Conservation (phyloP, 495 filamentous ascomycete species). For the Talaromyces proteolyticus region DNA sequence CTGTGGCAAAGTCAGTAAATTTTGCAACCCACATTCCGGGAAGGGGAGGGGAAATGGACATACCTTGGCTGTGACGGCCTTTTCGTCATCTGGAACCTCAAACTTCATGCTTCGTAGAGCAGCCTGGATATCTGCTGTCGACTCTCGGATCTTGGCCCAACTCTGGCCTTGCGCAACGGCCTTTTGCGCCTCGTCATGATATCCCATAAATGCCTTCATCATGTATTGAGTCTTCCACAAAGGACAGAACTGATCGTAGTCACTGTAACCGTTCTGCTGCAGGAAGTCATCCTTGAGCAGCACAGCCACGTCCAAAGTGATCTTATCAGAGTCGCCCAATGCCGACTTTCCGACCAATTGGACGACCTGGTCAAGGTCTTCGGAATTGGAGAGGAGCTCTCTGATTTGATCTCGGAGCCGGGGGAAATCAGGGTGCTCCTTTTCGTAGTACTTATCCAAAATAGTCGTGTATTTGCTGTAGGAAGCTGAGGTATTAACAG, state of each 20-base stretch:
- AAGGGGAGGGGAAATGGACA: constrained; percentile 8
- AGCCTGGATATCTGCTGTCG: constrained; percentile 78
- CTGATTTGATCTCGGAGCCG: constrained; percentile 85
- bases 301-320: constrained; percentile 87
- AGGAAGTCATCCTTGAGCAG: constrained; percentile 98
- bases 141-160: constrained; percentile 89
- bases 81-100: constrained; percentile 76
- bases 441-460: constrained; percentile 88
- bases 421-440: constrained; percentile 91
- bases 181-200: constrained; percentile 96
- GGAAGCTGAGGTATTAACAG: constrained; percentile 90
- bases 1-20: constrained; percentile 31
- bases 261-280: constrained; percentile 98
- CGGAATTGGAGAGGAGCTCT: constrained; percentile 87
- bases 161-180: constrained; percentile 81
- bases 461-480: constrained; percentile 94
- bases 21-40: not conserved
- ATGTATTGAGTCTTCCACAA: constrained; percentile 99
- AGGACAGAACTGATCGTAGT: constrained; percentile 98
- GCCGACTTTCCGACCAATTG: constrained; percentile 98
- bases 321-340: constrained; percentile 95
- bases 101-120: constrained; percentile 91
- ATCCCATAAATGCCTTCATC: constrained; percentile 99
- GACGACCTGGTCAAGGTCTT: constrained; percentile 97
- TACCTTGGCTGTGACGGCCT: constrained; percentile 73